These are phyloP conservation scores for Protomyces lactucae-debilis DNA, from an alignment of 1,139 yeast species.

Conservation along the genomic window DNA sequence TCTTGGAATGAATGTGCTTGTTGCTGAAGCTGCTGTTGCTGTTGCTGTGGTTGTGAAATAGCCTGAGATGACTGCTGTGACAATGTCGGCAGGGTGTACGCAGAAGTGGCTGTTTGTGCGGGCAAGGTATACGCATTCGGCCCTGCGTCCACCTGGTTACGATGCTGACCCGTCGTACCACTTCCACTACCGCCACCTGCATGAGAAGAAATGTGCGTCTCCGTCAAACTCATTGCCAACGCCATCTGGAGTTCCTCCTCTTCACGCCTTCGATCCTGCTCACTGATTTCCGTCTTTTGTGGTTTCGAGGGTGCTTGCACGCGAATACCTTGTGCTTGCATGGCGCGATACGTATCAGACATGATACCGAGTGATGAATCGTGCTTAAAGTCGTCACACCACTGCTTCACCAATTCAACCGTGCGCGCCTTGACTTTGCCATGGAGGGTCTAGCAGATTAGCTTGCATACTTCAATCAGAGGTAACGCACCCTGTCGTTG, in stretches of 20 bases:
- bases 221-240: constrained; percentile 69
- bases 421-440: constrained; percentile 60
- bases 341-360: constrained; percentile 51
- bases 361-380: constrained; percentile 76
- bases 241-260: constrained; percentile 80
- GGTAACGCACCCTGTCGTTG: constrained; percentile 43
- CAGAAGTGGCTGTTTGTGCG: constrained; percentile 22
- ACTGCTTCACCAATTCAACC: constrained; percentile 63
- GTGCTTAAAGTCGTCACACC: constrained; percentile 51
- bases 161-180: constrained; percentile 4
- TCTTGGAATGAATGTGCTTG: constrained; percentile 33
- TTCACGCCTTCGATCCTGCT: constrained; percentile 52
- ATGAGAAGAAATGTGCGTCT: constrained; percentile 36
- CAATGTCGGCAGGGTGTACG: constrained; percentile 14
- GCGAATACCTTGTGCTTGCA: constrained; percentile 35
- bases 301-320: constrained; percentile 56
- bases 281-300: constrained; percentile 51
- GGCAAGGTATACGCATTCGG: constrained; percentile 25
- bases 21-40: constrained; percentile 23
- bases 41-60: background rate
- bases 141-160: constrained; percentile 19
- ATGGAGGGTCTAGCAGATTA: constrained; percentile 48
- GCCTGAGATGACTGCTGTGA: background rate
- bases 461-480: background rate
- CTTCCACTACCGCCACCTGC: constrained; percentile 6